Percentiles rank a stretch among this genome's conserved stretches.
Evolutionary conservation across 306 rosid species (phyloP).

Genomic region (Senna siamea): DNA sequence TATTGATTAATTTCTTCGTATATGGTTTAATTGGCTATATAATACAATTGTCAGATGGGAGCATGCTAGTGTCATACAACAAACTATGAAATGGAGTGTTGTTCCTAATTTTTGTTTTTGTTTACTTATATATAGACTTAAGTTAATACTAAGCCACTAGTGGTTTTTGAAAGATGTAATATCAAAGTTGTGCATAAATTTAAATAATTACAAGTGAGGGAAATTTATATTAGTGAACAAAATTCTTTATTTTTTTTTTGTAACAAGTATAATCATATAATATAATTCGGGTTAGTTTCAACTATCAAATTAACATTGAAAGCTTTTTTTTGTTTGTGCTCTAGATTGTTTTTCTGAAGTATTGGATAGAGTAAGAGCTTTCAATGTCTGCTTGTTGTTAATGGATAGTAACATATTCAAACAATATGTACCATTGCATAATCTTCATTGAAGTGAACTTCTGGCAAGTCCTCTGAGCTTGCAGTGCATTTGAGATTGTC

Average conservation of each 20-base stretch:
- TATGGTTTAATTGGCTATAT: background rate
- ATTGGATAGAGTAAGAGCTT: background rate
- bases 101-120: background rate
- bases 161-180: background rate
- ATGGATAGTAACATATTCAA: no score
- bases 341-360: background rate
- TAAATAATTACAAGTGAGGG: background rate
- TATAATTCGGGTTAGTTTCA: background rate
- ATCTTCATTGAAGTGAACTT: no score
- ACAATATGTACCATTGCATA: no score
- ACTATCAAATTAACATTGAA: background rate
- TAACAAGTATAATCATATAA: background rate
- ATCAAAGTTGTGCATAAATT: background rate
- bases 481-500: no score
- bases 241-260: background rate
- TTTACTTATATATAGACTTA: background rate
- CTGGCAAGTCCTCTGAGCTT: no score
- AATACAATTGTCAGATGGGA: background rate
- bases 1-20: background rate
- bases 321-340: background rate
- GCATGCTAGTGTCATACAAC: background rate
- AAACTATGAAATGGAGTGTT: background rate
- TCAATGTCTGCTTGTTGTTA: background rate
- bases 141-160: background rate
- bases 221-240: background rate